Conservation (phyloP, 495 filamentous ascomycete genomes). For the Pseudomonodictys pantanalensis region DNA sequence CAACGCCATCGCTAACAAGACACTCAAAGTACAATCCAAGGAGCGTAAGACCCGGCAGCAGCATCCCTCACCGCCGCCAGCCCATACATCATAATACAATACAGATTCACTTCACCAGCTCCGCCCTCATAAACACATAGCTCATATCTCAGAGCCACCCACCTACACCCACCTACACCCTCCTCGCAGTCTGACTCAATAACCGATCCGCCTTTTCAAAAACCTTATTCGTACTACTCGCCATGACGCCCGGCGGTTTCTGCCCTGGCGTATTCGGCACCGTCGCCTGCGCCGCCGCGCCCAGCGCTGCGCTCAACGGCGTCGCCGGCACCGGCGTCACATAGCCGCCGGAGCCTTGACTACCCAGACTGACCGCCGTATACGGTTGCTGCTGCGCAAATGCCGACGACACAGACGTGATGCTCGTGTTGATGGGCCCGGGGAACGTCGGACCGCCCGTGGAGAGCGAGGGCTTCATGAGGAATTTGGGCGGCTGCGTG, state of each 20-base stretch:
- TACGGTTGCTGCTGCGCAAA: slow-evolving; percentile 20
- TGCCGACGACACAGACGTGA: slow-evolving; percentile 17
- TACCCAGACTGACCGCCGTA: slow-evolving; percentile 36
- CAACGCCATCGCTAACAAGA: no score
- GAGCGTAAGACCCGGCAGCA: no score
- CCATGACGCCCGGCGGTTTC: slow-evolving; percentile 24
- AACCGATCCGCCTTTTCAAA: slow-evolving; percentile 44
- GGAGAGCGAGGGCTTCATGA: slow-evolving; percentile 1
- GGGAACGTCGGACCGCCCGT: slow-evolving; percentile 11
- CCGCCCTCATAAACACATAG: no score
- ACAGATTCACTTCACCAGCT: no score
- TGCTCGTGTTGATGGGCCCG: slow-evolving; percentile 32
- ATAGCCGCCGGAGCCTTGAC: slow-evolving; percentile 34
- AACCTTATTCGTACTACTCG: slow-evolving; percentile 1
- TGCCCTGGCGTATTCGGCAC: slow-evolving; percentile 77
- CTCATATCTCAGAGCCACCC: no score
- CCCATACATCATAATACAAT: no score
- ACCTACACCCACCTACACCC: no score
- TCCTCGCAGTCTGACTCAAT: no score
- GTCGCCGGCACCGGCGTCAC: slow-evolving; percentile 57
- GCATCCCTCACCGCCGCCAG: no score
- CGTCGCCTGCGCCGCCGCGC: slow-evolving; percentile 84
- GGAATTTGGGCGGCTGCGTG: slow-evolving; percentile 24
- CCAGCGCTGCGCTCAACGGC: slow-evolving; percentile 80
- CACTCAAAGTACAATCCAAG: no score